Base-by-base conservation (phyloP, 2,329 filamentous ascomycete genomes). In the Cladophialophora psammophila region DNA sequence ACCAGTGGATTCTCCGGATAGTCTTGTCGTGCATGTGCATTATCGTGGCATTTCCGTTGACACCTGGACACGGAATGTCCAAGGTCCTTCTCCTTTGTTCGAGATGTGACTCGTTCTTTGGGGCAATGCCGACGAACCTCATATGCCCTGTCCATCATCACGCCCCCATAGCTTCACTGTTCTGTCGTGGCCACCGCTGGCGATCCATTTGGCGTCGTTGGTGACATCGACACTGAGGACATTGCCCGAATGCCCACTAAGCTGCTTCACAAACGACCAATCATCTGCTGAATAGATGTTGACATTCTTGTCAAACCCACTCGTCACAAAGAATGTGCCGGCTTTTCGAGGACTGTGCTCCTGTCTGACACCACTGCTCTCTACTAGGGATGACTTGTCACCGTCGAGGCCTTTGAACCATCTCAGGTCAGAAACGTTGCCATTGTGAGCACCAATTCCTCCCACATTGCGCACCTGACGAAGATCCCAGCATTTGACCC, bases 401-500 rank as follows among this genome's bases (percentile, higher is more conserved):
- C 88, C 91, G 76, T 97, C 94, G 1, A 87, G 82, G 1, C 95
- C 94, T 78, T 95, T 96, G 82, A 91, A 98, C 93, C 95, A 98
- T 69, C 93, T 86, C 70, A 99, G 81, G 78, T 99, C 95, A 0
- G 93, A 95, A 7, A 99, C 94, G 38, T 95, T 91, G 71, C 93
- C 94, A 58, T 88, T 90, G 78, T 99, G 95, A 6, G 95, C 94
- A 57, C 94, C 95, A 31, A 99, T 91, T 18, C 91, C 92, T 12
- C 92, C 94, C 0, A 88, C 90, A 70, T 90, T 89, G 73, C 91
- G 87, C 57, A 98, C 94, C 74, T 95, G 94, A 54, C 95, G 89
- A 60, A 99, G 85, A 76, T 99, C 95, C 95, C 95, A 99, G 80
- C 94, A 97, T 79, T 97, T 98, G 75, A 97, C 89, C 87, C 95